Base-by-base conservation (phyloP, 768 basidiomycete species). In the Multifurca ochricompacta region DNA sequence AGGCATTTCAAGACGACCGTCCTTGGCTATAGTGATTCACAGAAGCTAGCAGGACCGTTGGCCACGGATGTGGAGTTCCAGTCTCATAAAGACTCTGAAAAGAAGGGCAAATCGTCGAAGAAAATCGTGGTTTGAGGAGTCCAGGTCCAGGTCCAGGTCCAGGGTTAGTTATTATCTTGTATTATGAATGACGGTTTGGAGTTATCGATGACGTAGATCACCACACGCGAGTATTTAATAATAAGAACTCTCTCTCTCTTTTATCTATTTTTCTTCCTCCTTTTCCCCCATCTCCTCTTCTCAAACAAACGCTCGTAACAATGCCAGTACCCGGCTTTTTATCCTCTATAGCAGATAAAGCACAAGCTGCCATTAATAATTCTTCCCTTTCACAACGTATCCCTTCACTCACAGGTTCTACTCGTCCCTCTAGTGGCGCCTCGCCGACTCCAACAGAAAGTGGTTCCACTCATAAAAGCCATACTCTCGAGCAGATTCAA, bases 31-130 rank as follows among this genome's bases (percentile, higher is more conserved):
- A 48, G 71, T 3, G 85, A 91, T 61, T 66, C 71, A n/a, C 79
- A 82, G 67, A 85, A 82, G 71, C 72, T 94, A 48, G 80, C 78
- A 41, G 87, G 89, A 21, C 85, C 91, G n/a, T 76, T 94, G 67
- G 86, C 91, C 59, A 94, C 91, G 6, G 93, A 97, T 73, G 91
- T 96, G 30, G 90, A 94, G 73, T 97, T 93, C 68, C 69, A 90
- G 70, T 91, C 88, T 64, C 91, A 95, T 75, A 92, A 92, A 71
- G 92, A 95, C 70, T 86, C 86, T 60, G 91, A 94, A 77, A 92
- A 85, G 80, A 95, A 94, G 75, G 87, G 86, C 66, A 92, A 91
- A 70, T 67, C 77, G 50, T 77, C 80, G 63, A 85, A 80, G 77
- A 92, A 90, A 75, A 85, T 89, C 51, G 65, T 80, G 66, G 81